Percentiles rank a stretch among this genome's conserved stretches.
Evolutionary conservation across 1,139 yeast species (phyloP).

Genomic region (Kodamaea ohmeri): DNA sequence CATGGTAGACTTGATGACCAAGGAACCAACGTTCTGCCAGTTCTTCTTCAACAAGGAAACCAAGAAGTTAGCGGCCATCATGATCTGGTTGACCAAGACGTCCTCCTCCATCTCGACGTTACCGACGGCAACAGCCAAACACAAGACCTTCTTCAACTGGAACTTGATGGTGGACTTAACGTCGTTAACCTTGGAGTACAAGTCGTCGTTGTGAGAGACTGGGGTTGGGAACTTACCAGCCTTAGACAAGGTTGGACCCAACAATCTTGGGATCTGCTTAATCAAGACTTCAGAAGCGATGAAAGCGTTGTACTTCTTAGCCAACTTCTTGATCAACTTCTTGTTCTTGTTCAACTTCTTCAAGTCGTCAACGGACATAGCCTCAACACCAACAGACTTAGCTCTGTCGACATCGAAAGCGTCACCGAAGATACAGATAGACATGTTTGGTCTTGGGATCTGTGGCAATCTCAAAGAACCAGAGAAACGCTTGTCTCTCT

Average conservation of each 20-base stretch:
- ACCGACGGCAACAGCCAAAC: constrained; percentile 95
- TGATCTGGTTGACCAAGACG: constrained; percentile 93
- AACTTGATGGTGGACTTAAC: constrained; percentile 99
- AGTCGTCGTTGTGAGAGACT: constrained; percentile 98
- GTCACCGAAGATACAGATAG: constrained; percentile 99
- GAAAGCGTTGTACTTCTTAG: constrained; percentile 99
- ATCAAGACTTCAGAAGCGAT: constrained; percentile 98
- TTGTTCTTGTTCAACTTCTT: constrained; percentile 99
- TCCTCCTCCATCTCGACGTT: constrained; percentile 99
- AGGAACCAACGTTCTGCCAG: constrained; percentile 99
- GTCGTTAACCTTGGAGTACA: constrained; percentile 92
- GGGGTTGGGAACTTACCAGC: constrained; percentile 99
- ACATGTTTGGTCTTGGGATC: constrained; percentile 99
- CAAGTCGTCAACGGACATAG: constrained; percentile 99
- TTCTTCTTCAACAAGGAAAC: constrained; percentile 99
- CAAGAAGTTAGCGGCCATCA: constrained; percentile 99
- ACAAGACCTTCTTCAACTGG: constrained; percentile 97
- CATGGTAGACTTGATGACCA: constrained; percentile 99
- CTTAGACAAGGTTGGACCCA: constrained; percentile 99
- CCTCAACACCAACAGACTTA: constrained; percentile 98
- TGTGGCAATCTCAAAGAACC: constrained; percentile 98
- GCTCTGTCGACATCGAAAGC: constrained; percentile 99
- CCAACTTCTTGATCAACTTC: constrained; percentile 99
- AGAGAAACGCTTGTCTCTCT: constrained; percentile 99
- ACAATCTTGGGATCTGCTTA: constrained; percentile 99